Conservation (phyloP, 2,329 filamentous ascomycete species). For the Teratosphaeria viscida region DNA sequence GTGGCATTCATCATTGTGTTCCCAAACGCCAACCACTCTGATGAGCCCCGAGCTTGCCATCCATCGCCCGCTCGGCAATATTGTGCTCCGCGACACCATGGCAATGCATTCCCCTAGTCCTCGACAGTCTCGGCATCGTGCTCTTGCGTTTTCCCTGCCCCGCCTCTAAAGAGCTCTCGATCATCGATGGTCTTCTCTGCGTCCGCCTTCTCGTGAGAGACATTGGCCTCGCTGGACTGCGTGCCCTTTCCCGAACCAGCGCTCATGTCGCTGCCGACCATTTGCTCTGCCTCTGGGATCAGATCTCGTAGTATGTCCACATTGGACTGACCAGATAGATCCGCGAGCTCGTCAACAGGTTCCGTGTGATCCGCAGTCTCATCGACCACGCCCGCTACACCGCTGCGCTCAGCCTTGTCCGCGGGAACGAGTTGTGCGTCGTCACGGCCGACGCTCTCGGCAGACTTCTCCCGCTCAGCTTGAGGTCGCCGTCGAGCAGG, state of each 20-base stretch:
- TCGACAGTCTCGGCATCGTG: not conserved
- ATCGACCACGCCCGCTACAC: not conserved
- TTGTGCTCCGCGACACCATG: not conserved
- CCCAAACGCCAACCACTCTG: not conserved
- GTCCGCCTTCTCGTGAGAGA: not conserved
- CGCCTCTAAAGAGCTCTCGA: not conserved
- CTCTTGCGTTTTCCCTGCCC: not conserved
- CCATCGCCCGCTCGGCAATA: not conserved
- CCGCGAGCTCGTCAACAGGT: not conserved
- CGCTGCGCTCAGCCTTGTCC: not conserved
- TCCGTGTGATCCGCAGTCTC: not conserved
- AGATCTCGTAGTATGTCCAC: not conserved
- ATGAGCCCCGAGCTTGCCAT: not conserved
- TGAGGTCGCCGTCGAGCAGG: not conserved
- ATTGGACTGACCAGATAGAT: not conserved
- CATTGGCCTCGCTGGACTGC: not conserved
- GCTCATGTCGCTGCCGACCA: not conserved
- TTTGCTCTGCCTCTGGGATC: not conserved
- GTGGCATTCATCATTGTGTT: not conserved
- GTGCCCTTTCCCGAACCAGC: not conserved
- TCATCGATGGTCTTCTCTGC: not conserved
- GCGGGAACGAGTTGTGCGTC: not conserved
- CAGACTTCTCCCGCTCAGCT: not conserved
- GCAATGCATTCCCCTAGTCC: not conserved
- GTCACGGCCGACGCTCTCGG: not conserved